Percentiles rank a stretch among this genome's conserved stretches.
phyloP scores from a whole-genome alignment of 192 early-diverging fungal genomes.

The Rhizophagus clarus region DNA sequence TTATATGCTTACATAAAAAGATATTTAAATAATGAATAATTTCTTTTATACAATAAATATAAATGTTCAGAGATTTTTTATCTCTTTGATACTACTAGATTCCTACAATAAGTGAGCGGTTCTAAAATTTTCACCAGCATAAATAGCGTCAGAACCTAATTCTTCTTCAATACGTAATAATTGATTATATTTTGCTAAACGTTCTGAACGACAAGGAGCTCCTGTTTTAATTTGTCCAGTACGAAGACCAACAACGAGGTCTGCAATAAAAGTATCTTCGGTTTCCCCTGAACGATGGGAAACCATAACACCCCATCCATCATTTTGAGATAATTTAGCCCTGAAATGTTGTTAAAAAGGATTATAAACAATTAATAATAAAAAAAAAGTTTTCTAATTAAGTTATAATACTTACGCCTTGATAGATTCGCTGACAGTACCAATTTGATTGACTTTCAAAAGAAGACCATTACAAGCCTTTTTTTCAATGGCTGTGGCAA shows the following conservation, averaged over 20 bases:
- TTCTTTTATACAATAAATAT: no score
- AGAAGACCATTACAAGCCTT: constrained; percentile 93
- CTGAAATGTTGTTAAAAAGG: constrained; percentile 26
- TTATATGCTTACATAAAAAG: no score
- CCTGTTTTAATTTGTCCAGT: constrained; percentile 99
- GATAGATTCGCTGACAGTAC: constrained; percentile 95
- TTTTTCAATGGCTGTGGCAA: constrained; percentile 87
- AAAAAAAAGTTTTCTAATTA: neutral
- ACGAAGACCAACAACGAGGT: constrained; percentile 95
- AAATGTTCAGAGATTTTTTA: no score
- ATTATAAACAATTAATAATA: constrained; percentile 11
- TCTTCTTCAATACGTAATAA: constrained; percentile 97
- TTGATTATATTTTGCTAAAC: constrained; percentile 99
- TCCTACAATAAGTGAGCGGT: constrained; percentile 59
- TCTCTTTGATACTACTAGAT: no score
- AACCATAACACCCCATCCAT: constrained; percentile 99
- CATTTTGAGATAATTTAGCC: constrained; percentile 67
- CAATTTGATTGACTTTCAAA: constrained; percentile 99
- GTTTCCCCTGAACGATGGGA: constrained; percentile 99
- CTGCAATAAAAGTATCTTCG: constrained; percentile 94
- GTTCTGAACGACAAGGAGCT: constrained; percentile 96
- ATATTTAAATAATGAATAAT: no score
- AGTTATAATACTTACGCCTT: constrained; percentile 32
- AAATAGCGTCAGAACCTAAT: constrained; percentile 87
- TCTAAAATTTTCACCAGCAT: constrained; percentile 94